A percentile compares a stretch with the other conserved stretches of the same genome.
Conservation (phyloP, 1,139 yeast genomes). For the Saccharomyces pastorianus region DNA sequence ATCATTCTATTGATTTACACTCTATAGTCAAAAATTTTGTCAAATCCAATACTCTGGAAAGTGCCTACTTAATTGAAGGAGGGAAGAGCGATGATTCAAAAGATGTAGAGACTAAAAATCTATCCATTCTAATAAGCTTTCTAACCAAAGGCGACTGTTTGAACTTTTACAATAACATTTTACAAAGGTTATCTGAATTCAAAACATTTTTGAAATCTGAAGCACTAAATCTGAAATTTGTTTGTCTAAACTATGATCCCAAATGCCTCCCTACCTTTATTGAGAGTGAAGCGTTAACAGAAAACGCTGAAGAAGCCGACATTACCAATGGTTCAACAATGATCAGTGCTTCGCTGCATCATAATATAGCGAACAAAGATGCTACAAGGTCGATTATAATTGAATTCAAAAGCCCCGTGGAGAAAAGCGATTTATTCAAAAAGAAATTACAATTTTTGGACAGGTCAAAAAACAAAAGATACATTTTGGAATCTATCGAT, state of each 20-base stretch:
- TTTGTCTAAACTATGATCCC: conserved; percentile 43
- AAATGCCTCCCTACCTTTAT: not conserved
- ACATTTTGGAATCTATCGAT: conserved; percentile 67
- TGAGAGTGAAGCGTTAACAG: conserved; percentile 37
- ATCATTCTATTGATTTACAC: conserved; percentile 20
- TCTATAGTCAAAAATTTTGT: conserved; percentile 26
- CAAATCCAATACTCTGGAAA: conserved; percentile 38
- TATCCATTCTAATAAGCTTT: conserved; percentile 35
- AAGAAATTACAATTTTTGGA: conserved; percentile 42
- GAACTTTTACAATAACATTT: conserved; percentile 40
- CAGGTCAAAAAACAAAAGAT: conserved; percentile 33
- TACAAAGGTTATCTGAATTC: conserved; percentile 39
- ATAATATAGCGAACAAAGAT: conserved; percentile 13
- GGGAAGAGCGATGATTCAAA: conserved; percentile 14
- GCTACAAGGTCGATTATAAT: conserved; percentile 27
- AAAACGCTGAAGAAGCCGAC: conserved; percentile 35
- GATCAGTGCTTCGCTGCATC: not conserved
- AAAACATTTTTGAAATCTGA: conserved; percentile 39
- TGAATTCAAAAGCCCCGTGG: conserved; percentile 14
- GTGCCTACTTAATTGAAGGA: conserved; percentile 29
- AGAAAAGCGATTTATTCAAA: conserved; percentile 33
- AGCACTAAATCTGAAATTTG: conserved; percentile 55
- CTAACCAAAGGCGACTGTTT: conserved; percentile 38
- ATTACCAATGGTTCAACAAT: not conserved
- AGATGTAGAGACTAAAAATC: conserved; percentile 1